Conservation (phyloP, 805 yeast genomes). For the Saccharomycopsis javanensis region DNA sequence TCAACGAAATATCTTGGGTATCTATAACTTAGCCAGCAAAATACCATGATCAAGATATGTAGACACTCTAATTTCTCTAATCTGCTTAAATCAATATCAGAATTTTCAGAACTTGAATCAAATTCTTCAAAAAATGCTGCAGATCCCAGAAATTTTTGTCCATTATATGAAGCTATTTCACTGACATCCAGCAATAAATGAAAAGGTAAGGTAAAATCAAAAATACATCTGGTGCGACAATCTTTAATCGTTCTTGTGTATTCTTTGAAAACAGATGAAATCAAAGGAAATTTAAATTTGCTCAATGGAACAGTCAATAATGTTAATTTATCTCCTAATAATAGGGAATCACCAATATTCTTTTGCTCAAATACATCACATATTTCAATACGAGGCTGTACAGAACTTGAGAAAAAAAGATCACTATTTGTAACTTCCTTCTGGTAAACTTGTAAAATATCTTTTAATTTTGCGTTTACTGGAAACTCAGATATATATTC, state of each 20-base stretch:
- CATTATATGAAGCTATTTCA: not conserved
- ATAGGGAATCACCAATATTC: conserved; percentile 28
- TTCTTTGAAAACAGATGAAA: conserved; percentile 30
- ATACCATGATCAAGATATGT: conserved; percentile 59
- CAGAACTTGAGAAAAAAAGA: conserved; percentile 31
- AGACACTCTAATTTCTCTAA: conserved; percentile 43
- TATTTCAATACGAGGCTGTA: conserved; percentile 31
- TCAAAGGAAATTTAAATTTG: conserved; percentile 24
- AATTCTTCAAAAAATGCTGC: not conserved
- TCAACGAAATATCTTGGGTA: conserved; percentile 78
- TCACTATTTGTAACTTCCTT: conserved; percentile 27
- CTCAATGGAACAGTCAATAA: conserved; percentile 51
- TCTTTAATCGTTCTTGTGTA: conserved; percentile 46
- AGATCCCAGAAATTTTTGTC: not conserved
- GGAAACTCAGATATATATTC: conserved; percentile 56
- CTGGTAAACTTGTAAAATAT: conserved; percentile 41
- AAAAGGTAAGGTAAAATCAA: conserved; percentile 24
- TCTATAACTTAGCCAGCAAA: conserved; percentile 79
- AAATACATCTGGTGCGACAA: conserved; percentile 6
- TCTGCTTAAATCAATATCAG: not conserved
- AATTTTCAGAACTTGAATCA: conserved; percentile 1
- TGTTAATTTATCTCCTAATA: conserved; percentile 47
- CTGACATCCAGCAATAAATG: conserved; percentile 10
- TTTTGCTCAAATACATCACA: conserved; percentile 35
- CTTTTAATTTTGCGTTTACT: conserved; percentile 35